Base-by-base conservation (phyloP, 108 stramenopile species). In the Asterionellopsis glacialis region DNA sequence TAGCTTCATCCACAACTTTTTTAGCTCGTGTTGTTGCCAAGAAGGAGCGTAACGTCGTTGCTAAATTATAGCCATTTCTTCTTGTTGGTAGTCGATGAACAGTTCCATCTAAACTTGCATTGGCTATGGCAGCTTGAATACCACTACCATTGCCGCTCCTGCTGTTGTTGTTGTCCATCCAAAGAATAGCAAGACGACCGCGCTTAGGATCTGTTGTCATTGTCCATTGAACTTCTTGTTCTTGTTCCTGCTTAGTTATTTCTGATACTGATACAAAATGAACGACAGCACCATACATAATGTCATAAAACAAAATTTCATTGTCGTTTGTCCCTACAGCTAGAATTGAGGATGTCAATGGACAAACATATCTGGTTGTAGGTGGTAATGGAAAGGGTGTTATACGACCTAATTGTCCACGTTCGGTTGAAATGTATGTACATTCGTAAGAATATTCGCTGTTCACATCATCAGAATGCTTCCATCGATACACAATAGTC, bases 291-390 rank as follows among this genome's bases (percentile, higher is more conserved):
- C 67, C 68, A 55, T 52, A 43, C 21, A 38, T 51, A 43, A 75
- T 40, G 38, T 75, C 74, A 40, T 61, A 69, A 10, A 75, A 45
- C 45, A 47, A 45, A 27, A 75, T 41, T 13, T 51, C 62, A 33
- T 33, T 33, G 39, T 60, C 41, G 18, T n/a, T 21, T 18, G 67
- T 61, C 11, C 62, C 68, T 16, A 40, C 63, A 1, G 63, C 67
- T 39, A 75, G 11, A 9, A 68, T 28, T 9, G 61, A 56, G 33
- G 60, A 64, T 9, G 65, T 16, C 16, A 74, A 21, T 40, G 66
- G 23, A 19, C 61, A 65, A 43, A 45, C 61, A 43, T 58, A 61
- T 12, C 42, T 61, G 11, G 68, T 49, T 41, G 43, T 24, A n/a
- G 61, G 33, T 33, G 33, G 33, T 7, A 33, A 27, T 44, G 61